Base-by-base conservation (phyloP, 2,329 filamentous ascomycete genomes). In the Fusarium robinianum region DNA sequence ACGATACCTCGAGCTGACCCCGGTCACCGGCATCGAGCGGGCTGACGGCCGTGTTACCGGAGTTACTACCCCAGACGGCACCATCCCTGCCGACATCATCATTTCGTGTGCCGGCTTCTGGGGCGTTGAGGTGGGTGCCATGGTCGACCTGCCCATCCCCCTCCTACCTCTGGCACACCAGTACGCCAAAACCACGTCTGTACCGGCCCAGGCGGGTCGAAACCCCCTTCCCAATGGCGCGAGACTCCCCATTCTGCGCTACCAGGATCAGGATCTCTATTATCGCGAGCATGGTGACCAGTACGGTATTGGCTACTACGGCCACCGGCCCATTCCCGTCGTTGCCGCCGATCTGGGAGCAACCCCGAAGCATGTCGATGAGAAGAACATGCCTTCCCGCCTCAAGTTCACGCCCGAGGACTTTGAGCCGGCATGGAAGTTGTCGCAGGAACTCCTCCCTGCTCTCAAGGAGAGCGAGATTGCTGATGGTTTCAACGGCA, bases 61-160 rank as follows among this genome's bases (percentile, higher is more conserved):
- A 2, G 81, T 84, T 0, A 65, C 51, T 2, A 83, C 79, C 0
- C 65, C 69, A 2, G 64, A 63, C 4, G 74, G 74, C 15, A 73
- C 59, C 1, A 70, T 84, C 14, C 67, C 76, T 0, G 81, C 81
- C 1, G 81, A 85, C 41, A 77, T 84, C 16, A 70, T 84, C 36
- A 64, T 85, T 24, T 84, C 80, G 2, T 85, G 81, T 49, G 81
- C 80, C 6, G 81, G 81, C 0, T 82, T 85, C 62, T 85, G 81
- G 81, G 81, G 81, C 8, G 81, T 84, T 6, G 81, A 85, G 58
- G 69, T 85, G 6, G 81, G 81, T 15, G 77, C 75, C 5, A 81
- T 85, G 80, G 72, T 78, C 27, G 80, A 74, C 5, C 55, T 83
- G 9, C 66, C 74, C 2, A 73, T 85, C 15, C 81, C 81, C 6